Conservation (phyloP, 495 filamentous ascomycete species). For the Entonaema liquescens region DNA sequence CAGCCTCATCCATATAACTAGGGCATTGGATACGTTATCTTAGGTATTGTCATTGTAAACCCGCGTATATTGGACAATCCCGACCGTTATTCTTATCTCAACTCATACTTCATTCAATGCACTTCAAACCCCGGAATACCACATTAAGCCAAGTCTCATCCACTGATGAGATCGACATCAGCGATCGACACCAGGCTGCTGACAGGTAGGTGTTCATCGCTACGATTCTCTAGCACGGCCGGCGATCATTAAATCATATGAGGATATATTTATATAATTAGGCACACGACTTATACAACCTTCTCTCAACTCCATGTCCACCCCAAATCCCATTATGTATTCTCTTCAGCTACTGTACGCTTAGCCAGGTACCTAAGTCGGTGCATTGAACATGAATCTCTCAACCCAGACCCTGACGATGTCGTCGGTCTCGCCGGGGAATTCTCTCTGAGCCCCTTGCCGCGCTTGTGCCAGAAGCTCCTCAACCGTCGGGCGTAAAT, state of each 20-base stretch:
- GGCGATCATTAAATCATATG: neutral
- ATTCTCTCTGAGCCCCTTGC: neutral
- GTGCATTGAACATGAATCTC: neutral
- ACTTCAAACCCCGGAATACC: neutral
- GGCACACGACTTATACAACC: neutral
- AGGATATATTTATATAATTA: neutral
- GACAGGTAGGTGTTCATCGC: neutral
- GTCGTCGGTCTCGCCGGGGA: neutral
- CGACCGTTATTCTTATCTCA: neutral
- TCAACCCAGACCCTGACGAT: neutral
- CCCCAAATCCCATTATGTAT: neutral
- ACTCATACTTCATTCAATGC: no score
- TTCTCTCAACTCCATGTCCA: neutral
- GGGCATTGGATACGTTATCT: neutral
- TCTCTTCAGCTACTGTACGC: neutral
- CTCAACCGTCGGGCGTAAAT: constrained; percentile 22
- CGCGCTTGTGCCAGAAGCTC: constrained; percentile 6
- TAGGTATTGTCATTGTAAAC: neutral
- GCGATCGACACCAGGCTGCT: constrained; percentile 19
- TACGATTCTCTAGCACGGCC: neutral
- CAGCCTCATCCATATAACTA: neutral
- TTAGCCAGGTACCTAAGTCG: neutral
- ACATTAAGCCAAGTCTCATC: neutral
- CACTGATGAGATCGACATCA: constrained; percentile 11
- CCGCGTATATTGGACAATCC: neutral